Conservation (phyloP, 805 yeast genomes). For the Metschnikowia continentalis region DNA sequence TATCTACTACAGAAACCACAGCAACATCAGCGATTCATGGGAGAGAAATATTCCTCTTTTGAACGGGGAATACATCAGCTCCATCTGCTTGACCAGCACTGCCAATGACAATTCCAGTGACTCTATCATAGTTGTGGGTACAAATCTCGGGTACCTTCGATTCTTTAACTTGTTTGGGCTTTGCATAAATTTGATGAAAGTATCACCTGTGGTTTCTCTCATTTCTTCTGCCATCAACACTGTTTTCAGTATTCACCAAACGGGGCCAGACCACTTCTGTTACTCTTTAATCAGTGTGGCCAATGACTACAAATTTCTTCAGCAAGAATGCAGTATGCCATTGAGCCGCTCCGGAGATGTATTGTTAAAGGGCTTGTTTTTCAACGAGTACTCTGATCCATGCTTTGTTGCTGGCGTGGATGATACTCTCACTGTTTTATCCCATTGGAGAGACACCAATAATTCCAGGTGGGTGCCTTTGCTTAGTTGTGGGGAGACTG, state of each 20-base stretch:
- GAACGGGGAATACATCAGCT: conserved; percentile 58
- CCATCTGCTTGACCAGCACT: conserved; percentile 53
- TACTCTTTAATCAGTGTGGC: conserved; percentile 48
- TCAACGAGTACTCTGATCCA: conserved; percentile 87
- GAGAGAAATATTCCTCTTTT: conserved; percentile 53
- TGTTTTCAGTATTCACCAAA: conserved; percentile 47
- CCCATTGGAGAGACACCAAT: conserved; percentile 71
- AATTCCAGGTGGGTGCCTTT: conserved; percentile 89
- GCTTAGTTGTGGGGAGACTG: conserved; percentile 50
- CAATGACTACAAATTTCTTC: conserved; percentile 36
- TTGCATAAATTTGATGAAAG: conserved; percentile 63
- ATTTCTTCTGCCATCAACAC: conserved; percentile 58
- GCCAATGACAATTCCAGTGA: conserved; percentile 24
- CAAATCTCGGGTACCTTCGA: conserved; percentile 72
- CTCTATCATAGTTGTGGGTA: conserved; percentile 59
- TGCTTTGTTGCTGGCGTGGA: conserved; percentile 72
- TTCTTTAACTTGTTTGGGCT: conserved; percentile 70
- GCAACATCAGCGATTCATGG: conserved; percentile 64
- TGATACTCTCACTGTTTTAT: conserved; percentile 63
- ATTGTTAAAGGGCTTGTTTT: conserved; percentile 67
- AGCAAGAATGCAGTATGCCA: conserved; percentile 39
- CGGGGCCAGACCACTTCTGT: conserved; percentile 26
- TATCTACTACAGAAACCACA: conserved; percentile 68
- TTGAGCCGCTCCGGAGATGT: conserved; percentile 27
- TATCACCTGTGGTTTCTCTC: conserved; percentile 68